These are phyloP conservation scores for Blastomyces parvus DNA, from an alignment of 2,329 filamentous ascomycete genomes.

Conservation along the genomic window DNA sequence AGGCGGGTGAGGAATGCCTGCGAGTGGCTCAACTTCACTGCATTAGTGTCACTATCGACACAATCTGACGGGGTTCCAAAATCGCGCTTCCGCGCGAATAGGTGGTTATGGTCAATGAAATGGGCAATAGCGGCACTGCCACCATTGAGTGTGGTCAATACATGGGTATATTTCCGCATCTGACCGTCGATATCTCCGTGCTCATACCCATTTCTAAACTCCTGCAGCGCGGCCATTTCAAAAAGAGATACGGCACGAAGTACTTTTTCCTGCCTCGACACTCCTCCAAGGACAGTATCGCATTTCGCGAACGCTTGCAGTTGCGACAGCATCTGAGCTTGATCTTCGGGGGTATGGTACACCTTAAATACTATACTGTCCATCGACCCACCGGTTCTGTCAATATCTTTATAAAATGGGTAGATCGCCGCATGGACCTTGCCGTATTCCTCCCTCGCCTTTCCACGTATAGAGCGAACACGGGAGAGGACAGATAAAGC, in stretches of 20 bases:
- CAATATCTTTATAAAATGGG: conserved; percentile 81
- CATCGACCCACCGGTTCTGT: conserved; percentile 56
- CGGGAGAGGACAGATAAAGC: conserved; percentile 61
- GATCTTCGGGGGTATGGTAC: conserved; percentile 78
- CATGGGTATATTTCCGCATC: conserved; percentile 83
- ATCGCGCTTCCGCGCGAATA: conserved; percentile 64
- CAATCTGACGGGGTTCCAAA: conserved; percentile 72
- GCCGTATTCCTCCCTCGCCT: conserved; percentile 80
- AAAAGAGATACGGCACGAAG: conserved; percentile 69
- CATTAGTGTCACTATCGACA: conserved; percentile 58
- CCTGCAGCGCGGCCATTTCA: conserved; percentile 77
- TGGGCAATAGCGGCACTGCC: conserved; percentile 68
- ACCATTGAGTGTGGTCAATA: conserved; percentile 72
- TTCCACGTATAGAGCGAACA: conserved; percentile 69
- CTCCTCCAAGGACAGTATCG: conserved; percentile 69
- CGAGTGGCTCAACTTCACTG: conserved; percentile 68
- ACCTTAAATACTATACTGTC: conserved; percentile 78
- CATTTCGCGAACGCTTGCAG: conserved; percentile 67
- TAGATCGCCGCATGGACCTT: conserved; percentile 81
- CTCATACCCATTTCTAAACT: conserved; percentile 90
- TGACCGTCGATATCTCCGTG: conserved; percentile 76
- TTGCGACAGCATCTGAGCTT: conserved; percentile 81
- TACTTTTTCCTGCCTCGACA: conserved; percentile 61
- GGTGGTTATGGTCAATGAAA: conserved; percentile 79
- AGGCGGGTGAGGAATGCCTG: conserved; percentile 70